These are phyloP conservation scores for Tricholoma sp. DNA, from an alignment of 768 basidiomycete species.

Conservation along the genomic window DNA sequence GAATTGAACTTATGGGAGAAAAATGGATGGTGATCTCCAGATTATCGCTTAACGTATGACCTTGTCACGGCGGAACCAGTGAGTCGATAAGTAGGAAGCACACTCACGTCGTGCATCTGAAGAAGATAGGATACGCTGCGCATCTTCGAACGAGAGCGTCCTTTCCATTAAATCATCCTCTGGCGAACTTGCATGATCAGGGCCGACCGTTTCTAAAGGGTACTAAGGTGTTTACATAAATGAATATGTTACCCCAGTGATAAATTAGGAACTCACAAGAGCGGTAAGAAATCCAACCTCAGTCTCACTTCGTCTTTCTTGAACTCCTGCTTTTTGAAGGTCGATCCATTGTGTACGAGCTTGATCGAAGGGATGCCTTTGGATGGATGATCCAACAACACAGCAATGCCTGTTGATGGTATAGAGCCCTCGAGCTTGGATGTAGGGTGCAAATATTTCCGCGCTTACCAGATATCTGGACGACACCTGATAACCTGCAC, in stretches of 20 bases:
- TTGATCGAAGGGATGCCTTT: background rate
- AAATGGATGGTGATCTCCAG: background rate
- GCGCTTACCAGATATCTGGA: background rate
- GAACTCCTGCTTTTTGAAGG: background rate
- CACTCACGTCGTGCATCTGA: background rate
- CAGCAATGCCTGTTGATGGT: background rate
- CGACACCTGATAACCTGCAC: background rate
- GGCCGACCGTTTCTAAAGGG: background rate
- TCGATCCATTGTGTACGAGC: background rate
- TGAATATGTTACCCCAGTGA: background rate
- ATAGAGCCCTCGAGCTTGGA: background rate
- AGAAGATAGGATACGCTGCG: background rate
- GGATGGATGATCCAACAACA: background rate
- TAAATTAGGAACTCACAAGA: background rate
- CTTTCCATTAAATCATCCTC: background rate
- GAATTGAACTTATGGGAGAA: no score
- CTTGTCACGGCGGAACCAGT: background rate
- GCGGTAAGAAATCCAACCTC: constrained; percentile 7
- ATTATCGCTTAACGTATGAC: background rate
- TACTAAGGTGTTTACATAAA: background rate
- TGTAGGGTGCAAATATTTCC: background rate
- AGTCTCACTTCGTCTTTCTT: background rate
- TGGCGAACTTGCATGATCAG: background rate
- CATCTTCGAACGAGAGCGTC: background rate
- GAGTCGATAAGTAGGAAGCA: no score